These are phyloP conservation scores for Boletellus emodensis DNA, from an alignment of 768 basidiomycete species.

Conservation along the genomic window DNA sequence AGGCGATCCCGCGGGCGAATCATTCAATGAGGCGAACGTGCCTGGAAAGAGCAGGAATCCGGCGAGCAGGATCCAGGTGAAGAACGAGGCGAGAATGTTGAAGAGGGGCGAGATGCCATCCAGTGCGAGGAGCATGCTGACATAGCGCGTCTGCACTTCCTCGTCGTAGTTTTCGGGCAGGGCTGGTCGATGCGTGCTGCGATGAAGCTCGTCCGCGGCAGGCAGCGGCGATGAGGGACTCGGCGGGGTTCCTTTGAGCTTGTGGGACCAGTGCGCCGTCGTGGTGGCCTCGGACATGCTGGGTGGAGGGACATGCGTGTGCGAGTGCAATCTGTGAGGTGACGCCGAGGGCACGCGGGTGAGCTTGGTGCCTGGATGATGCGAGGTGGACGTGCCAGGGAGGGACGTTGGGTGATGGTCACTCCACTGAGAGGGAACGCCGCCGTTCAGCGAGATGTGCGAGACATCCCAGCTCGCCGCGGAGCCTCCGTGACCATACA, in stretches of 20 bases:
- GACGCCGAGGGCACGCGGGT: slow-evolving; percentile 8
- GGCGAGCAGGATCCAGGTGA: slow-evolving; percentile 59
- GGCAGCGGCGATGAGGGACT: not conserved
- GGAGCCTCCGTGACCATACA: slow-evolving; percentile 26
- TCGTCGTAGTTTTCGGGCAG: slow-evolving; percentile 22
- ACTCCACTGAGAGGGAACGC: slow-evolving; percentile 8
- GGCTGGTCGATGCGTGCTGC: slow-evolving; percentile 17
- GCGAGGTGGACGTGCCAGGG: slow-evolving; percentile 1
- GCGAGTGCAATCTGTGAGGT: slow-evolving; percentile 18
- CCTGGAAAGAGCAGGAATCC: slow-evolving; percentile 62
- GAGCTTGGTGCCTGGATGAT: slow-evolving; percentile 4
- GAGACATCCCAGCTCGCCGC: slow-evolving; percentile 15
- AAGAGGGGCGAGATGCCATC: slow-evolving; percentile 50
- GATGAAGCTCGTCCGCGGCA: slow-evolving; percentile 17
- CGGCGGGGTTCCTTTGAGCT: not conserved
- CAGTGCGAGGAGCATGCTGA: slow-evolving; percentile 59
- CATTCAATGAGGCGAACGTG: slow-evolving; percentile 48
- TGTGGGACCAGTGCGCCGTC: not conserved
- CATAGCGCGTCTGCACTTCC: slow-evolving; percentile 43
- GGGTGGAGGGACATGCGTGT: slow-evolving; percentile 8
- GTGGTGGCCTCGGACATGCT: not conserved
- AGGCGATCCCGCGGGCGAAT: slow-evolving; percentile 25
- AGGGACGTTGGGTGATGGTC: slow-evolving; percentile 11
- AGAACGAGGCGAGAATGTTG: slow-evolving; percentile 53
- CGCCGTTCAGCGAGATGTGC: slow-evolving; percentile 19